Evolutionary conservation across 768 basidiomycete species (phyloP).

Genomic region (Chiua virens): DNA sequence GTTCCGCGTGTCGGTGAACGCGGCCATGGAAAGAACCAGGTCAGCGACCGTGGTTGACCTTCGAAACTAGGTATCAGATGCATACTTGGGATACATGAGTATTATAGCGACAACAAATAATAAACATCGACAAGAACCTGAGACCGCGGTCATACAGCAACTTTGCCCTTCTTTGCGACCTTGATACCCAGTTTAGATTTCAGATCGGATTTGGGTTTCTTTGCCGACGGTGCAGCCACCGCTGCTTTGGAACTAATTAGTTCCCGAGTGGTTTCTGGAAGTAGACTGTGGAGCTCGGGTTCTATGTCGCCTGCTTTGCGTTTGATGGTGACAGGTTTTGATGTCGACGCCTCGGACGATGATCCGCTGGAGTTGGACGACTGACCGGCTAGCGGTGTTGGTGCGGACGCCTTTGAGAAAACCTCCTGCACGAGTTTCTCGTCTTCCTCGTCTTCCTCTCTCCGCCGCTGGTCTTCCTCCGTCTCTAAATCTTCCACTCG

Average conservation of each 20-base stretch:
- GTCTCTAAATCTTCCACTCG: constrained; percentile 69
- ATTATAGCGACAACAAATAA: constrained; percentile 16
- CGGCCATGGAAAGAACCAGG: constrained; percentile 37
- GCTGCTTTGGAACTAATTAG: constrained; percentile 52
- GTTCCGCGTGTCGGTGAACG: constrained; percentile 46
- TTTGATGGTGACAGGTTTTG: constrained; percentile 67
- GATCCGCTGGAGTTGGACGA: constrained; percentile 27
- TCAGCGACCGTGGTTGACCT: constrained; percentile 48
- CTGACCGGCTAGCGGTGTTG: constrained; percentile 18
- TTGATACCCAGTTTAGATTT: constrained; percentile 76
- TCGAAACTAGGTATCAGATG: constrained; percentile 26
- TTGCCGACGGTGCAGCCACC: constrained; percentile 41
- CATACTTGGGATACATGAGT: constrained; percentile 10
- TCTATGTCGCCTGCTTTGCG: constrained; percentile 82
- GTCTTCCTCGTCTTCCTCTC: constrained; percentile 84
- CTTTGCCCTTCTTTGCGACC: constrained; percentile 53
- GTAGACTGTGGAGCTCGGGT: constrained; percentile 64
- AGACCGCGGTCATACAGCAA: constrained; percentile 23
- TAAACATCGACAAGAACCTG: constrained; percentile 6
- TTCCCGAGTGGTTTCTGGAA: constrained; percentile 65
- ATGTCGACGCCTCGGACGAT: constrained; percentile 13
- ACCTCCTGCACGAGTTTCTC: constrained; percentile 85
- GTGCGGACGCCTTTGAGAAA: constrained; percentile 71
- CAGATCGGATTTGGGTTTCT: constrained; percentile 62
- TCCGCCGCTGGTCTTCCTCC: constrained; percentile 71